Evolutionary conservation across 2,329 filamentous ascomycete genomes (phyloP).

Genomic region (Bipolaris bicolor): DNA sequence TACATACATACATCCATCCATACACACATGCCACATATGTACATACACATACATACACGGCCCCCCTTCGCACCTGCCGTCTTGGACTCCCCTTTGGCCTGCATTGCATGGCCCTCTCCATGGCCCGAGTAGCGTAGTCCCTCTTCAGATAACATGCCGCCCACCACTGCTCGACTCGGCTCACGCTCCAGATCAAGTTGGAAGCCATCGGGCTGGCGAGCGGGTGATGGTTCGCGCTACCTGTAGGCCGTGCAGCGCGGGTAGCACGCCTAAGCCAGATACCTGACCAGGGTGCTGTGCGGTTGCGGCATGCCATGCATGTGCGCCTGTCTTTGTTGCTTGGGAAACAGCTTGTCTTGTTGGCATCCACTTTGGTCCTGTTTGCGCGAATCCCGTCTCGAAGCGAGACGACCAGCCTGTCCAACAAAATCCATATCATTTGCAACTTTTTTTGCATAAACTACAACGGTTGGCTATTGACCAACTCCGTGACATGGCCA

Average conservation of each 20-base stretch:
- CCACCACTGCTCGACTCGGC: slow-evolving; percentile 15
- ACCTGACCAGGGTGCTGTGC: slow-evolving; percentile 10
- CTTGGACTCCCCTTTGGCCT: slow-evolving; percentile 27
- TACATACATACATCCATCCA: neutral
- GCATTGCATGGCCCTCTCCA: slow-evolving; percentile 17
- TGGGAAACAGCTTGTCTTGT: slow-evolving; percentile 18
- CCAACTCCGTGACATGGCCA: slow-evolving; percentile 10
- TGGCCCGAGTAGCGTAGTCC: slow-evolving; percentile 19
- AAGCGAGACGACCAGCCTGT: slow-evolving; percentile 5
- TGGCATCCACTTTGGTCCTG: neutral
- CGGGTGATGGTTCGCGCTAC: slow-evolving; percentile 46
- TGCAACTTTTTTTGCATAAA: slow-evolving; percentile 44
- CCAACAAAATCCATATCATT: slow-evolving; percentile 20
- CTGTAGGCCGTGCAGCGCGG: slow-evolving; percentile 32
- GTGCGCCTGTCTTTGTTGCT: slow-evolving; percentile 9
- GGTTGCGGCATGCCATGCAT: neutral
- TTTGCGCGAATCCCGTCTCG: neutral
- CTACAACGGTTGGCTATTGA: slow-evolving; percentile 39
- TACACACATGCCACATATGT: neutral
- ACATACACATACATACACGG: neutral
- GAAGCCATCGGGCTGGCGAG: slow-evolving; percentile 27
- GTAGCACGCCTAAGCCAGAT: slow-evolving; percentile 24
- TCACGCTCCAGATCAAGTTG: slow-evolving; percentile 16
- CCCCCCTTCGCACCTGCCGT: slow-evolving; percentile 34
- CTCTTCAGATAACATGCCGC: slow-evolving; percentile 28